Evolutionary conservation across 306 rosid species (phyloP), one percentile per base, ranked within the genome.

Genomic region (Vigna angularis): DNA sequence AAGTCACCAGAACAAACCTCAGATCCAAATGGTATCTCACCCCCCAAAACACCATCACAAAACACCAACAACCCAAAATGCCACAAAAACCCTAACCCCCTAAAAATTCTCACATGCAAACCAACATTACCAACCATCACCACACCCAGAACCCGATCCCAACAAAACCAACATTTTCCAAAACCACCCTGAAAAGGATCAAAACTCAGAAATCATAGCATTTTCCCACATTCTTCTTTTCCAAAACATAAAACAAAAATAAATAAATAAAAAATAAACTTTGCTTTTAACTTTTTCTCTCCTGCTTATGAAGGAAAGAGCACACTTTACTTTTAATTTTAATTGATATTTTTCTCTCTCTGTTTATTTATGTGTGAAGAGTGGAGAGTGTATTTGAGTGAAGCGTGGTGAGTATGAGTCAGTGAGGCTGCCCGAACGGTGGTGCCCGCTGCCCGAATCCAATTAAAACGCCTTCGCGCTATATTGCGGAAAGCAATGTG

Each of bases 401-500:
- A 84, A 63, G 91, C 87, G 91, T 82, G 89, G 88, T 64, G 22
- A 22, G 58, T 72, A 32, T 36, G 47, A 36, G 15, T 38, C 69
- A 61, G 70, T 44, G 74, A 18, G 61, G 56, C 82, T 79, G 90
- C 90, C 75, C 75, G 11, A 70, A 30, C 62, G 75, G 75, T 70
- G 87, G 82, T 87, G 90, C 59, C 86, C 91, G 82, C 77, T 87
- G 88, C 89, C 91, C 90, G 69, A 17, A 67, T 75, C 84, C 84
- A 81, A 86, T 88, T 89, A 83, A 83, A 85, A 85, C 82, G 78
- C 44, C 82, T 82, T 84, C 81, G 87, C 91, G 88, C 92, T 83
- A 72, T 78, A 83, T 73, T 86, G 83, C 84, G 89, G 92, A 90
- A 86, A 85, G 89, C 53, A 89, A 84, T 89, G 73, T 88, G 88